Percentiles rank a stretch among this genome's conserved stretches.
Conservation (phyloP, 139 green algal species). For the Nannochloris sp. region DNA sequence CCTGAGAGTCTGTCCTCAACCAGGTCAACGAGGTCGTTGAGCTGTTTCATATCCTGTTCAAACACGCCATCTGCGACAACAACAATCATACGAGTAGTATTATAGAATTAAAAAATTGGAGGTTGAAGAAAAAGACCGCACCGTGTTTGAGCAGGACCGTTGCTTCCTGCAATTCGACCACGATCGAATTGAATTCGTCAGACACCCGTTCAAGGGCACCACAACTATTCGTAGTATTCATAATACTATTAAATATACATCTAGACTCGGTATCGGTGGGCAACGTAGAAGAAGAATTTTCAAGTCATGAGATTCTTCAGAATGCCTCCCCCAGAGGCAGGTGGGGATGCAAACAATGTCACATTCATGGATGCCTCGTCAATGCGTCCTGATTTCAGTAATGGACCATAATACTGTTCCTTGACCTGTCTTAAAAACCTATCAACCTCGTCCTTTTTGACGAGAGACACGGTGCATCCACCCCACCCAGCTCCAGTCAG, state of each 20-base stretch:
- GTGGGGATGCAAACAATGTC: conserved; percentile 45
- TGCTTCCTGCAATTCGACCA: too few relatives aligned
- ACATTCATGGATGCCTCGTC: conserved; percentile 14
- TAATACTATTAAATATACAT: background rate
- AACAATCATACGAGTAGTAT: too few relatives aligned
- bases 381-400: conserved; percentile 21
- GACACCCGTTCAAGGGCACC: background rate
- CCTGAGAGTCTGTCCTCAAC: too few relatives aligned
- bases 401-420: conserved; percentile 22
- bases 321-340: conserved; percentile 42
- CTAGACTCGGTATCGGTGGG: too few relatives aligned
- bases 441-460: conserved; percentile 40
- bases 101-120: too few relatives aligned
- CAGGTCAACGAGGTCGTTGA: too few relatives aligned
- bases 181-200: background rate
- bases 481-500: conserved; percentile 92
- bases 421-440: conserved; percentile 47
- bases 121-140: too few relatives aligned
- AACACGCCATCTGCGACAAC: too few relatives aligned
- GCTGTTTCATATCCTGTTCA: too few relatives aligned
- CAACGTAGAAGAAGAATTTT: too few relatives aligned
- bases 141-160: too few relatives aligned
- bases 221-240: background rate
- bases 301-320: conserved; percentile 6
- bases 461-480: conserved; percentile 82